These are phyloP conservation scores for Daldinia eschscholtzii DNA, from an alignment of 2,329 filamentous ascomycete species.

Conservation along the genomic window DNA sequence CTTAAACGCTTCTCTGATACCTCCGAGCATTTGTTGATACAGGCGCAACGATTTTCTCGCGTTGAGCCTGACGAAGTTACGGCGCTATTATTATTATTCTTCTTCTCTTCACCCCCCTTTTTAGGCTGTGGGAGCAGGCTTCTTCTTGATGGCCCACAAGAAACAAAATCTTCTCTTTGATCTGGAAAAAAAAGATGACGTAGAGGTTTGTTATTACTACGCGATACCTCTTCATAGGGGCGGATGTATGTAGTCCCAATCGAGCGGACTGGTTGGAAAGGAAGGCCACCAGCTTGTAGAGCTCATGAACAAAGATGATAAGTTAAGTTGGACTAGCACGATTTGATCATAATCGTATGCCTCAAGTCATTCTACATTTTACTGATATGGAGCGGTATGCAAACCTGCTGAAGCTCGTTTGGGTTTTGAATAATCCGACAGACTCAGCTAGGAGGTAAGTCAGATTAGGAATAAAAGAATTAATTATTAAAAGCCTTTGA, in stretches of 20 bases:
- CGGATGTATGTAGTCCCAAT: slow-evolving; percentile 39
- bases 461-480: slow-evolving; percentile 2
- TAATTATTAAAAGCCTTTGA: neutral
- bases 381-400: neutral
- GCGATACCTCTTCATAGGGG: slow-evolving; percentile 14
- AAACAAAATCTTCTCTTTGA: slow-evolving; percentile 30
- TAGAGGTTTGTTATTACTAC: slow-evolving; percentile 16
- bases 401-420: neutral
- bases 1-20: slow-evolving; percentile 53
- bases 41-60: slow-evolving; percentile 46
- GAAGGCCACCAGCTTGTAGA: slow-evolving; percentile 30
- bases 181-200: slow-evolving; percentile 27
- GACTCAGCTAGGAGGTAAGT: neutral
- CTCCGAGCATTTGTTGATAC: slow-evolving; percentile 52
- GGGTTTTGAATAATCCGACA: neutral
- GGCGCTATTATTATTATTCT: slow-evolving; percentile 28
- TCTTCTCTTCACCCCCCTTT: slow-evolving; percentile 21
- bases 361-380: neutral
- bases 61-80: slow-evolving; percentile 50
- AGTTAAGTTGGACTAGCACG: slow-evolving; percentile 18
- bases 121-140: slow-evolving; percentile 40
- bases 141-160: slow-evolving; percentile 36
- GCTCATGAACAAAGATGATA: slow-evolving; percentile 36
- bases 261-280: slow-evolving; percentile 29
- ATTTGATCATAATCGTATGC: slow-evolving; percentile 6